These are phyloP conservation scores for Globisporangium paroecandrum DNA, from an alignment of 352 stramenopile genomes.

Conservation along the genomic window DNA sequence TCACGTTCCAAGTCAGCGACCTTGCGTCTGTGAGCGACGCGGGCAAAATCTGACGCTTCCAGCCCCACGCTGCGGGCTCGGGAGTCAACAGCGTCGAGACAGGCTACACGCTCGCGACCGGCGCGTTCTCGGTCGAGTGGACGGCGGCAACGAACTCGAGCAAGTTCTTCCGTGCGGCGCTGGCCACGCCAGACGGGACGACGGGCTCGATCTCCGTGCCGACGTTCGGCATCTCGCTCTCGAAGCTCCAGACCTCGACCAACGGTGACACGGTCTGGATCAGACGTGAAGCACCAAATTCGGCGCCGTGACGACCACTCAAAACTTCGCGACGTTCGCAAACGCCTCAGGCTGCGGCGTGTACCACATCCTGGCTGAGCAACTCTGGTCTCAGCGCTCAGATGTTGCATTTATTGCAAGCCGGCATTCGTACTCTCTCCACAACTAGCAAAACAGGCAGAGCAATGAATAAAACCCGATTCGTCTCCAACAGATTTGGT, in stretches of 20 bases:
- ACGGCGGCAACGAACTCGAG: background rate
- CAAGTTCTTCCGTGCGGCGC: background rate
- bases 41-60: background rate
- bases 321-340: background rate
- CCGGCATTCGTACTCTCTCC: too few species aligned
- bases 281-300: background rate
- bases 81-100: background rate
- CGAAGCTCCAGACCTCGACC: background rate
- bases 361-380: constrained; percentile 1
- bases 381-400: background rate
- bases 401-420: too few species aligned
- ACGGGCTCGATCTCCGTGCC: background rate
- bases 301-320: background rate
- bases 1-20: background rate
- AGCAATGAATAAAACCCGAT: too few species aligned
- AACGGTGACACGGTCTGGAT: background rate
- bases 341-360: background rate
- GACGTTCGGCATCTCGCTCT: background rate
- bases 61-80: background rate
- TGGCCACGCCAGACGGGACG: background rate
- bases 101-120: constrained; percentile 1
- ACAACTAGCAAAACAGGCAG: too few species aligned
- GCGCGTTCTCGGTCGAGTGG: background rate
- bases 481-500: too few species aligned
- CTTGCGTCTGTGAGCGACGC: background rate